Percentiles rank a stretch among this genome's conserved stretches.
Evolutionary conservation across 2,329 filamentous ascomycete genomes (phyloP).

Genomic region (Venturiaceae sp.): DNA sequence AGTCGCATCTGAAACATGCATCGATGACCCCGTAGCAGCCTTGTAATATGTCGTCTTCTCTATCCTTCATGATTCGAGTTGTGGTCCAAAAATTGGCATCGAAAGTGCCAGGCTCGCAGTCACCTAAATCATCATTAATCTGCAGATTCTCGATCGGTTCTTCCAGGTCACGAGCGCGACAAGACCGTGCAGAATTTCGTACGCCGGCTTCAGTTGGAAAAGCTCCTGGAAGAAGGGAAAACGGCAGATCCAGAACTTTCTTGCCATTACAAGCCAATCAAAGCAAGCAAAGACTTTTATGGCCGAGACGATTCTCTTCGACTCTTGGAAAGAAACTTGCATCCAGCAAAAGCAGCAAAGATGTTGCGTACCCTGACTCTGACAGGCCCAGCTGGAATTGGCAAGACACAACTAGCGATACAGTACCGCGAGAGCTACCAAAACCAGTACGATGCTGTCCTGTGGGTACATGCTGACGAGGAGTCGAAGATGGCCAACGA

Average conservation of each 20-base stretch:
- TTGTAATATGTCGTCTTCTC: conserved; percentile 2
- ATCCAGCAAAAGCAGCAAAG: neutral
- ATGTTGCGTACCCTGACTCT: neutral
- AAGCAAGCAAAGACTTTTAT: neutral
- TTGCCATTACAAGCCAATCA: neutral
- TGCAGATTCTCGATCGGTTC: neutral
- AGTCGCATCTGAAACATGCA: neutral
- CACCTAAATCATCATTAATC: neutral
- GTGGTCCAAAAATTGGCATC: conserved; percentile 6
- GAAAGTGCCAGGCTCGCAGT: neutral
- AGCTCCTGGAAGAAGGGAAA: neutral
- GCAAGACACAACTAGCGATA: conserved; percentile 30
- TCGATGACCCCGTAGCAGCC: conserved; percentile 2
- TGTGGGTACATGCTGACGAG: conserved; percentile 28
- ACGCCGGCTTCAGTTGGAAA: neutral
- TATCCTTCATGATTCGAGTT: neutral
- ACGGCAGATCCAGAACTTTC: neutral
- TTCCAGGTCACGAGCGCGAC: neutral
- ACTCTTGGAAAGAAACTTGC: neutral
- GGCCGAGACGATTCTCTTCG: neutral
- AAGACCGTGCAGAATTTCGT: neutral
- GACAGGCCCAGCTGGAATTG: conserved; percentile 9
- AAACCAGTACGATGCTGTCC: conserved; percentile 20
- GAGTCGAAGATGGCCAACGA: conserved; percentile 21
- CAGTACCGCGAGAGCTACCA: conserved; percentile 22